Evolutionary conservation across 805 yeast species (phyloP), one percentile per base, ranked within the genome.

Genomic region (Isabelozyma gotoi): DNA sequence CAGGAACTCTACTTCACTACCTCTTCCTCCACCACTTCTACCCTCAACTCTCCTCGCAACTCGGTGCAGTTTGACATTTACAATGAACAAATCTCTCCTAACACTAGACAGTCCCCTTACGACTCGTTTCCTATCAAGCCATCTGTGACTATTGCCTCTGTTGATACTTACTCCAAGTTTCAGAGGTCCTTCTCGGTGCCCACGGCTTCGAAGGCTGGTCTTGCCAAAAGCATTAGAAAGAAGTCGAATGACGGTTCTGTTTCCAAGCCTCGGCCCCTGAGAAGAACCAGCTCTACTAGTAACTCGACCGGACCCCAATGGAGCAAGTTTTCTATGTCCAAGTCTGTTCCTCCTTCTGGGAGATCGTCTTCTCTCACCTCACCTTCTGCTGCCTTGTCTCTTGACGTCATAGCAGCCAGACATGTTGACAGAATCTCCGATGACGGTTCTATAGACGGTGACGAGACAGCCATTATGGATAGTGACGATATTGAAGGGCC

Each of bases 121-220:
- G 36, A 27, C 19, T 31, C 43, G 46, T 40, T 51, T 33, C 60
- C 57, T 19, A 48, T 56, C 38, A 58, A 55, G 32, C 65, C 65
- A 1, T 42, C 54, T 10, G 55, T 56, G n/a, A 53, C 61, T 15
- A 56, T 56, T 19, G 53, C 57, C 1, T 52, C 60, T 20, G 51
- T 56, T 19, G 55, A 56, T 34, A 53, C 45, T 18, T 46, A 50
- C 20, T 40, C 50, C 17, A 32, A 19, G 27, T 39, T 39, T 19
- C 39, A 39, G 20, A 34, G 32, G 29, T 17, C 41, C 8, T 31
- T 36, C 11, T 36, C 39, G 10, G 27, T 36, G 15, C 37, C n/a
- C n/a, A n/a, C n/a, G 14, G 11, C 7, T 8, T 24, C 7, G 10
- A 24, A 24, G 29, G n/a, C n/a, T n/a, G n/a, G n/a, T n/a, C n/a